Percentiles rank a stretch among this genome's conserved stretches.
These are phyloP conservation scores for Russula vinacea DNA, from an alignment of 768 basidiomycete genomes.

Conservation along the genomic window DNA sequence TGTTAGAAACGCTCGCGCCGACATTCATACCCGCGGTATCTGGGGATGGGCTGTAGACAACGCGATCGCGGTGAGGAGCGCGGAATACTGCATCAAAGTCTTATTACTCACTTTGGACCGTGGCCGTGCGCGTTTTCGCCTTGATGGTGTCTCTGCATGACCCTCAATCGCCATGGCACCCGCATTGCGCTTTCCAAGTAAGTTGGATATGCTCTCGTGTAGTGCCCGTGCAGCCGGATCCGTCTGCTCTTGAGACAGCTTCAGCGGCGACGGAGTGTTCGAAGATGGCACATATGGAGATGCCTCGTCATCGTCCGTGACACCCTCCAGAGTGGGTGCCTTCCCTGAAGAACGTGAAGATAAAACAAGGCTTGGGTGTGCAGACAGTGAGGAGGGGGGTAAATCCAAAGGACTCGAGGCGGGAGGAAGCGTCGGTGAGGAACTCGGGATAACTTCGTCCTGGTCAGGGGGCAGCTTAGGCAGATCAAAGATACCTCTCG, in stretches of 20 bases:
- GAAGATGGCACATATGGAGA: conserved; percentile 19
- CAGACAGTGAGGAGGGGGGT: conserved; percentile 17
- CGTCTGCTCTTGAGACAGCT: conserved; percentile 41
- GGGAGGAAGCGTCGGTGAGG: conserved; percentile 13
- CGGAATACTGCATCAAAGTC: not conserved
- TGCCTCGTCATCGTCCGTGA: conserved; percentile 31
- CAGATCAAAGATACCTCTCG: conserved; percentile 6
- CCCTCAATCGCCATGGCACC: conserved; percentile 37
- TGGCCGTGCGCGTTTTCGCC: conserved; percentile 41
- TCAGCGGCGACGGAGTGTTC: conserved; percentile 33
- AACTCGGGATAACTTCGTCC: conserved; percentile 23
- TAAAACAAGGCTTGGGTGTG: conserved; percentile 7
- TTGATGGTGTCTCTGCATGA: conserved; percentile 27
- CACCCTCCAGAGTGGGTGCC: conserved; percentile 32
- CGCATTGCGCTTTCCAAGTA: conserved; percentile 61
- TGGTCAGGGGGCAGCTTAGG: not conserved
- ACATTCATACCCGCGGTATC: conserved; percentile 31
- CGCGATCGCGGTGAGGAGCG: not conserved
- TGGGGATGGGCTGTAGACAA: conserved; percentile 40
- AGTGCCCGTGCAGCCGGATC: conserved; percentile 51
- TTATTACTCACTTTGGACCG: conserved; percentile 38
- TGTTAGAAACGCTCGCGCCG: not conserved
- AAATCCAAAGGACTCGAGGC: conserved; percentile 13
- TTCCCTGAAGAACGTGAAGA: not conserved
- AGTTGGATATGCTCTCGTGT: conserved; percentile 62